These are phyloP conservation scores for Aspergillus steynii DNA, from an alignment of 495 filamentous ascomycete species.

Conservation along the genomic window DNA sequence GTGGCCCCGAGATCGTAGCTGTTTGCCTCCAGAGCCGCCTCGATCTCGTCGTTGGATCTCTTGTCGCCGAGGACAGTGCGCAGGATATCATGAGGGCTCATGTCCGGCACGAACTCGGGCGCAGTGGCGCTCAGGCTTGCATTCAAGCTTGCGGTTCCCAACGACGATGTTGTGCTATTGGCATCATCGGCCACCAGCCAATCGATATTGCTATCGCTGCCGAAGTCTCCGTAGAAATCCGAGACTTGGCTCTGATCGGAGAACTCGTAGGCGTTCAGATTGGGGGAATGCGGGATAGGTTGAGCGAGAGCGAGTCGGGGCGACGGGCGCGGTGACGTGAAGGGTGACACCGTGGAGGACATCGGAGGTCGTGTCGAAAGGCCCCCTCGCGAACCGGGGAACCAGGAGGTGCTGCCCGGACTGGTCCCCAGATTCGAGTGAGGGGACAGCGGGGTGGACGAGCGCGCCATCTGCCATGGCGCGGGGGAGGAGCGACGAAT, in stretches of 20 bases:
- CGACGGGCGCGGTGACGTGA: conserved; percentile 91
- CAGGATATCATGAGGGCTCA: conserved; percentile 98
- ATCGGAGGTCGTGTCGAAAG: conserved; percentile 60
- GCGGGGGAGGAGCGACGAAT: conserved; percentile 89
- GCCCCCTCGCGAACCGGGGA: conserved; percentile 65
- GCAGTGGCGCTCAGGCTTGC: conserved; percentile 75
- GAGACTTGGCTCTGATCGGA: conserved; percentile 70
- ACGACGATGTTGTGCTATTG: conserved; percentile 72
- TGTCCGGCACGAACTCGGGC: conserved; percentile 81
- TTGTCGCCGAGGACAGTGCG: conserved; percentile 90
- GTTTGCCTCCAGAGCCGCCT: conserved; percentile 81
- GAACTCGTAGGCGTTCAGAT: conserved; percentile 90
- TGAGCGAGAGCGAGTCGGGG: conserved; percentile 87
- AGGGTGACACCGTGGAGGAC: conserved; percentile 68
- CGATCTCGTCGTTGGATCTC: conserved; percentile 90
- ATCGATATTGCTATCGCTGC: conserved; percentile 85
- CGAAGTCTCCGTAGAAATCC: conserved; percentile 88
- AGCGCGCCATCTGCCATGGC: conserved; percentile 81
- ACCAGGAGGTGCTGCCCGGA: conserved; percentile 75
- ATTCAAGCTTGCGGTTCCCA: conserved; percentile 57
- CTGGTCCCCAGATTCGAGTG: conserved; percentile 74
- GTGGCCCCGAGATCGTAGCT: conserved; percentile 92
- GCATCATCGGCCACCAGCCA: conserved; percentile 95
- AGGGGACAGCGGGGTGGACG: conserved; percentile 75
- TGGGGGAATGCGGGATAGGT: conserved; percentile 97